Percentiles rank a stretch among this genome's conserved stretches.
These are phyloP conservation scores for Annulohypoxylon maeteangense DNA, from an alignment of 495 filamentous ascomycete species.

Conservation along the genomic window DNA sequence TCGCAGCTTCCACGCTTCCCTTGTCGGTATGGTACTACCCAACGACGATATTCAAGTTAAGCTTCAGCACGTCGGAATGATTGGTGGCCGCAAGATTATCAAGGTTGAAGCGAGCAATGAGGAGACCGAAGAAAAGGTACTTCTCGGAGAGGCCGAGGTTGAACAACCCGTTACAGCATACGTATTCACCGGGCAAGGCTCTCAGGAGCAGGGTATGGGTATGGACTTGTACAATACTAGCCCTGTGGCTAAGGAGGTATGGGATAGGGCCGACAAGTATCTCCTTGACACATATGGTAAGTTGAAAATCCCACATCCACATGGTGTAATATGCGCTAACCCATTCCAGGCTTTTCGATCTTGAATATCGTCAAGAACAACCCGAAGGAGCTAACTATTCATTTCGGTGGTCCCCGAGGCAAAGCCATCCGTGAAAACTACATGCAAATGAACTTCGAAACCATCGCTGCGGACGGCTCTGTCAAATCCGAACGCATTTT, in stretches of 20 bases:
- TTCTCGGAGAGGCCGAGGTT: conserved; percentile 95
- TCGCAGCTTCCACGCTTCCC: conserved; percentile 91
- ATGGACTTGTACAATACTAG: conserved; percentile 98
- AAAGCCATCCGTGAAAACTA: conserved; percentile 99
- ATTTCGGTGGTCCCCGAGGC: conserved; percentile 96
- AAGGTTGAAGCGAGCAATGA: conserved; percentile 95
- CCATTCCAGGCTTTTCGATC: conserved; percentile 81
- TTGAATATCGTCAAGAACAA: conserved; percentile 99
- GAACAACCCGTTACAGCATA: conserved; percentile 98
- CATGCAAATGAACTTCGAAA: conserved; percentile 99
- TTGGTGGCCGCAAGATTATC: conserved; percentile 97
- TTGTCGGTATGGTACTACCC: conserved; percentile 97
- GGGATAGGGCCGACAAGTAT: conserved; percentile 97
- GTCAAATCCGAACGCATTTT: conserved; percentile 99
- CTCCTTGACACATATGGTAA: conserved; percentile 98
- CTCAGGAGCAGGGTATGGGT: conserved; percentile 99
- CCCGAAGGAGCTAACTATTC: conserved; percentile 97
- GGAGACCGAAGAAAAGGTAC: conserved; percentile 93
- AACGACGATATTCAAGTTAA: conserved; percentile 95
- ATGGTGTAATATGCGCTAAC: conserved; percentile 56
- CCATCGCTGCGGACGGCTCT: conserved; percentile 85
- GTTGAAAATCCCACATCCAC: conserved; percentile 41
- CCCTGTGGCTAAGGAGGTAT: conserved; percentile 93
- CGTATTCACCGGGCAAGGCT: conserved; percentile 97
- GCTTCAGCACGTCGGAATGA: conserved; percentile 97